Evolutionary conservation across 345 rosid species (phyloP), one percentile per base, ranked within the genome.

Genomic region (Clarkia xantiana): DNA sequence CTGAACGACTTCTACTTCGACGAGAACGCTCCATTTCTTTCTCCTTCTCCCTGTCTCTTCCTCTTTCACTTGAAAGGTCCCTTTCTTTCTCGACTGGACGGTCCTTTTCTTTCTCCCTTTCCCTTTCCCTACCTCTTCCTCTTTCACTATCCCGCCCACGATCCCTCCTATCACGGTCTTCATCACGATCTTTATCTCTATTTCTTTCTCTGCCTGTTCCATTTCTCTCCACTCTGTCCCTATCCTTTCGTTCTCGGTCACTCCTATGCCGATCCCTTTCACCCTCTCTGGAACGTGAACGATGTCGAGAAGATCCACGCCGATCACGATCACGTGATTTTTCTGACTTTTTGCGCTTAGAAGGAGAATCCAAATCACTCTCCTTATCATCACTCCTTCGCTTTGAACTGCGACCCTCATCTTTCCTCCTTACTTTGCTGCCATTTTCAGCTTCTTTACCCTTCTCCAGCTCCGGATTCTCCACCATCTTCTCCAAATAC

Each of bases 401-500:
- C 67, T 73, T 79, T 6, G 82, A 73, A 67, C 84, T 75, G 44
- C 77, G 68, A 59, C 67, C 67, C 10, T 71, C 63, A 44, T 54
- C 76, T 54, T 52, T 72, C 48, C 64, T 81, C 41, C 71, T 57
- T 49, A 42, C 54, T 41, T 61, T 72, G 45, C 69, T 60, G 14
- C 86, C 94, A 66, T 81, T 90, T 2, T 43, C 74, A 62, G 54
- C 42, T 53, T 72, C 90, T 65, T 70, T 76, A 16, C 11, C 42
- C 52, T 66, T 74, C 45, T 60, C 62, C 1, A 62, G 59, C 51
- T 75, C 78, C 9, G 85, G 81, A 59, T 83, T 91, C 44, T 91
- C 98, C 67, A 91, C 96, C 0, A 71, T 75, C 59, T 79, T 83
- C 78, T 91, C 98, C 61, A 86, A 61, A 72, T 91, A 91, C 23